Evolutionary conservation across 2,329 filamentous ascomycete genomes (phyloP).

Genomic region (Exophiala lecanii-corni): DNA sequence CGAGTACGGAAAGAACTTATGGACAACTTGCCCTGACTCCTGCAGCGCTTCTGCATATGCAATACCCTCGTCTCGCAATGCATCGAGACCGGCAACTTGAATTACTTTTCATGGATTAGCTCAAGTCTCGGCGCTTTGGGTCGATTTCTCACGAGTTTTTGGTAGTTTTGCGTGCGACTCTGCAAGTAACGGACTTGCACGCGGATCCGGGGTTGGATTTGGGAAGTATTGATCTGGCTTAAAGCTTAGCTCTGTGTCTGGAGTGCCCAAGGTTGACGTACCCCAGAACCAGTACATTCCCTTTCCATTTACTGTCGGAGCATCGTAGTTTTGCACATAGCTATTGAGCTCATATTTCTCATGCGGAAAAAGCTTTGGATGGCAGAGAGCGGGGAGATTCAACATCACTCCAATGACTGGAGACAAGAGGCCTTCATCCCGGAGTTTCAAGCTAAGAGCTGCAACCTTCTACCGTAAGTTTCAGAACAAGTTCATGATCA

Average conservation of each 20-base stretch:
- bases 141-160: neutral
- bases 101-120: too few relatives aligned
- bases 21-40: slow-evolving; percentile 25
- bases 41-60: slow-evolving; percentile 22
- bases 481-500: neutral
- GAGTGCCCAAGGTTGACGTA: too few relatives aligned
- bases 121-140: neutral
- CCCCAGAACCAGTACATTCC: slow-evolving; percentile 2
- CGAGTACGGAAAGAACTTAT: too few relatives aligned
- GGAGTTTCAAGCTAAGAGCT: neutral
- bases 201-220: neutral
- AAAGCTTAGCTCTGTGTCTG: too few relatives aligned
- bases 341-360: slow-evolving; percentile 9
- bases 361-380: slow-evolving; percentile 8
- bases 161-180: neutral
- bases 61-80: slow-evolving; percentile 25
- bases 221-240: slow-evolving; percentile 5
- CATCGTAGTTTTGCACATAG: slow-evolving; percentile 5
- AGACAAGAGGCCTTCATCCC: neutral
- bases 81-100: slow-evolving; percentile 20
- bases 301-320: slow-evolving; percentile 3
- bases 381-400: slow-evolving; percentile 6
- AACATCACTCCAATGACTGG: slow-evolving; percentile 4
- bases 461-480: neutral
- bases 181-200: slow-evolving; percentile 3